A percentile compares a stretch with the other conserved stretches of the same genome.
Evolutionary conservation across 2,329 filamentous ascomycete species (phyloP).

Genomic region (Fusarium chlamydosporum): DNA sequence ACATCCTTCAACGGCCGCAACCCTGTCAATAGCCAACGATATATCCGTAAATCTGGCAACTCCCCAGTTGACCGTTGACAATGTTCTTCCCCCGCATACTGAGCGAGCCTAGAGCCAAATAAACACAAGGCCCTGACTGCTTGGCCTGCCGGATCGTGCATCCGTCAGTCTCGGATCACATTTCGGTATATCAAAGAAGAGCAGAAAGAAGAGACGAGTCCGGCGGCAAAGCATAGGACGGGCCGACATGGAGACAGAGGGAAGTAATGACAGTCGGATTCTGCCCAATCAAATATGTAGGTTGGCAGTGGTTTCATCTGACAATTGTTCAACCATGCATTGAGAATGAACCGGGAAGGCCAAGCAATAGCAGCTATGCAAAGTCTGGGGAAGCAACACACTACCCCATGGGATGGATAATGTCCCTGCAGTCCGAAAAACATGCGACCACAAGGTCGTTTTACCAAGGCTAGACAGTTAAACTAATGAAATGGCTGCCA

Average conservation of each 20-base stretch:
- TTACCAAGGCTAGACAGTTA: neutral
- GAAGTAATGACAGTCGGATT: slow-evolving; percentile 10
- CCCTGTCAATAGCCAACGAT: neutral
- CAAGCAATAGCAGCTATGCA: slow-evolving; percentile 1
- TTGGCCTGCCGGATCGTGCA: slow-evolving; percentile 36
- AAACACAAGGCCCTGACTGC: slow-evolving; percentile 17
- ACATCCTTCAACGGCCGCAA: neutral
- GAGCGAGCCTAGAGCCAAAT: slow-evolving; percentile 7
- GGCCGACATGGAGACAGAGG: slow-evolving; percentile 12
- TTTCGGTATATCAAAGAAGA: slow-evolving; percentile 10
- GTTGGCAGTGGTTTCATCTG: slow-evolving; percentile 8
- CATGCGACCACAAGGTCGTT: slow-evolving; percentile 7
- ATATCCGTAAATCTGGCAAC: slow-evolving; percentile 15
- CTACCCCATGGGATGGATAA: slow-evolving; percentile 8
- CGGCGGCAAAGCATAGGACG: slow-evolving; percentile 22
- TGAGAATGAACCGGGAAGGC: neutral
- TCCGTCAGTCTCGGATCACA: slow-evolving; percentile 36
- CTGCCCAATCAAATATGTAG: slow-evolving; percentile 3
- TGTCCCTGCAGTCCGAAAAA: slow-evolving; percentile 17
- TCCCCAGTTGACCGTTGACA: slow-evolving; percentile 10
- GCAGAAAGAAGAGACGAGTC: slow-evolving; percentile 13
- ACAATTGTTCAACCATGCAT: neutral
- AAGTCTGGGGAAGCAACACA: slow-evolving; percentile 12
- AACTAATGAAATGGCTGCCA: neutral
- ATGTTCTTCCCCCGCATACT: slow-evolving; percentile 25